Evolutionary conservation across 108 stramenopile species (phyloP).

Genomic region (Poteriospumella lacustris): DNA sequence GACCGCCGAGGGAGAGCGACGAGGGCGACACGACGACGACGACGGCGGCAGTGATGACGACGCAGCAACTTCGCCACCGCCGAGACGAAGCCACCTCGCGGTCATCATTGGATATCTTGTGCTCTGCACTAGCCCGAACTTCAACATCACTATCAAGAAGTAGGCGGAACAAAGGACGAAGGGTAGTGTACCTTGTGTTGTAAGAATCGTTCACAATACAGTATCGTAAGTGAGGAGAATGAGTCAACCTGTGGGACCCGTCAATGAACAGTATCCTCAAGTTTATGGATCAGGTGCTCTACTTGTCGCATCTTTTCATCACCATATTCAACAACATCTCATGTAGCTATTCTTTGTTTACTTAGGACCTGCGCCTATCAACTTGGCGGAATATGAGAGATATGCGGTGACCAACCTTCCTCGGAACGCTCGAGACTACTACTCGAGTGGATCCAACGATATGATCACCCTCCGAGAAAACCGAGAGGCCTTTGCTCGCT

Average conservation of each 20-base stretch:
- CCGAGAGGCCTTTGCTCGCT: conserved; percentile 42
- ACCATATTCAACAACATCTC: not conserved
- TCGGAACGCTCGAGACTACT: conserved; percentile 51
- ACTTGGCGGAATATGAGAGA: conserved; percentile 46
- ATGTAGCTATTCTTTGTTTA: not conserved
- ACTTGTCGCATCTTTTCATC: not conserved
- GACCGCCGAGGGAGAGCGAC: too few species aligned
- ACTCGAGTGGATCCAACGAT: conserved; percentile 53
- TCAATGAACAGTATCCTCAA: not conserved
- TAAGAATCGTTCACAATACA: too few species aligned
- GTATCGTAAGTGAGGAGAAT: too few species aligned
- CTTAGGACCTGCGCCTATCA: conserved; percentile 49
- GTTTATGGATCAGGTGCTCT: not conserved
- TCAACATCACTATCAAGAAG: too few species aligned
- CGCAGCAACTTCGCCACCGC: too few species aligned
- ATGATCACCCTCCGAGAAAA: conserved; percentile 55
- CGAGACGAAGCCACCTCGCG: too few species aligned
- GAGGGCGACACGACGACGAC: too few species aligned
- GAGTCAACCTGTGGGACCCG: not conserved
- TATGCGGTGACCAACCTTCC: conserved; percentile 41
- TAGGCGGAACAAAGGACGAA: too few species aligned
- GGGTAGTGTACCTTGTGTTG: too few species aligned
- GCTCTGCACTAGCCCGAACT: too few species aligned
- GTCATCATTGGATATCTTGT: too few species aligned
- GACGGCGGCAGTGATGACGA: too few species aligned